Evolutionary conservation across 129 eudicot genomes (phyloP), one percentile per base, ranked within the genome.

Genomic region (Lactuca saligna): DNA sequence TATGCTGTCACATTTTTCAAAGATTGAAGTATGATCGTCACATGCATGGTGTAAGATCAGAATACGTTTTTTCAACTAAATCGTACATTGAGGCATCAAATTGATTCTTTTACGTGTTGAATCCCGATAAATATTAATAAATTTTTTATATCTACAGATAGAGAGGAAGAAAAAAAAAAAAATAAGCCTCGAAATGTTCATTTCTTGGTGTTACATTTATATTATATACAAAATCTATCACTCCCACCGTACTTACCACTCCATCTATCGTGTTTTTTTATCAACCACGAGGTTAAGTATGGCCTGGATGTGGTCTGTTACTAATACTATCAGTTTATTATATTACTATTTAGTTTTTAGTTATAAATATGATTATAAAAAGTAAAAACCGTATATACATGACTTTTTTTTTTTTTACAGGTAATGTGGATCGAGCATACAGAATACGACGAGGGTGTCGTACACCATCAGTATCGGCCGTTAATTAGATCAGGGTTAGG

Each of bases 351-450:
- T 57, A 70, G 37, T 58, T 12, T 20, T 20, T 20, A 20, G 25
- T 20, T 20, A 20, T 12, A 46, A 11, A 12, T 46, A 46, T 12
- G n/a, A 11, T 12, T 46, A 12, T 11, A 6, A 46, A 44, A 4
- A 8, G 3, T 46, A 46, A 11, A 46, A 4, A 2, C 10, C 7
- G 7, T 46, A 10, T 46, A 25, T 0, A 12, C 12, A 46, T 46
- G 12, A 9, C n/a, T 46, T 46, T 46, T 46, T 17, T 46, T 46
- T 17, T 20, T 78, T 20, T 20, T 76, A 71, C 87, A 91, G 96
- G 88, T 88, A 20, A 85, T 80, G 15, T 91, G 97, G 97, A 68
- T 91, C 48, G 97, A 91, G 77, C 96, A 91, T 64, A 70, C 76
- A 2, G 96, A 91, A 80, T 91, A 88, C 33, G 88, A 88, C 32